These are phyloP conservation scores for Jatropha curcas DNA, from an alignment of 345 rosid species.

Conservation along the genomic window DNA sequence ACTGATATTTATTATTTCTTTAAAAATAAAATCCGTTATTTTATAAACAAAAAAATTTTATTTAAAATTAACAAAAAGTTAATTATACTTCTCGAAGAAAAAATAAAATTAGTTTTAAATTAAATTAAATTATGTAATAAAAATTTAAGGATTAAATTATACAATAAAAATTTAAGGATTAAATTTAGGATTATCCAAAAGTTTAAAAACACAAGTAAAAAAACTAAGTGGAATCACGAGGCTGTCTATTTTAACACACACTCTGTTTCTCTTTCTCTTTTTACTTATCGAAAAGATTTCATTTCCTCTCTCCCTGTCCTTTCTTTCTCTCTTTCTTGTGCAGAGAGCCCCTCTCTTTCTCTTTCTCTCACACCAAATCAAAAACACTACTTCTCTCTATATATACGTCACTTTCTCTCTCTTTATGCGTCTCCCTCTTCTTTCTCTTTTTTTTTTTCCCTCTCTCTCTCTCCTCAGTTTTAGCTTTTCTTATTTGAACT, in stretches of 20 bases:
- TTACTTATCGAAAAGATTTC: constrained; percentile 6
- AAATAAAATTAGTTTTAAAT: too few species aligned
- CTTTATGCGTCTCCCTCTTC: neutral
- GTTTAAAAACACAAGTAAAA: neutral
- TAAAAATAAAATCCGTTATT: too few species aligned
- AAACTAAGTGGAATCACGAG: neutral
- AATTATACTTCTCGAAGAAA: too few species aligned
- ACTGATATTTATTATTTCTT: too few species aligned
- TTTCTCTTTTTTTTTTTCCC: neutral
- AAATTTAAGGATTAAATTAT: too few species aligned
- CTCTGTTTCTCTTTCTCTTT: neutral
- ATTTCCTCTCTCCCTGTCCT: neutral
- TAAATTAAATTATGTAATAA: too few species aligned
- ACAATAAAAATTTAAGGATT: too few species aligned
- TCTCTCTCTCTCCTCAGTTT: neutral
- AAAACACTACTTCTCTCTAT: constrained; percentile 12
- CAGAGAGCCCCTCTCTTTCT: constrained; percentile 26
- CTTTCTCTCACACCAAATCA: too few species aligned
- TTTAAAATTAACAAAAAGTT: too few species aligned
- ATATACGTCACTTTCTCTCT: constrained; percentile 18
- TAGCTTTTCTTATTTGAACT: neutral
- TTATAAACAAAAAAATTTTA: too few species aligned
- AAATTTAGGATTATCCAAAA: too few species aligned
- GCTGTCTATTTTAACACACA: too few species aligned
- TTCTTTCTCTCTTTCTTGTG: constrained; percentile 22